Conservation (phyloP, 192 early-diverging fungal genomes). For the Podila minutissima region DNA sequence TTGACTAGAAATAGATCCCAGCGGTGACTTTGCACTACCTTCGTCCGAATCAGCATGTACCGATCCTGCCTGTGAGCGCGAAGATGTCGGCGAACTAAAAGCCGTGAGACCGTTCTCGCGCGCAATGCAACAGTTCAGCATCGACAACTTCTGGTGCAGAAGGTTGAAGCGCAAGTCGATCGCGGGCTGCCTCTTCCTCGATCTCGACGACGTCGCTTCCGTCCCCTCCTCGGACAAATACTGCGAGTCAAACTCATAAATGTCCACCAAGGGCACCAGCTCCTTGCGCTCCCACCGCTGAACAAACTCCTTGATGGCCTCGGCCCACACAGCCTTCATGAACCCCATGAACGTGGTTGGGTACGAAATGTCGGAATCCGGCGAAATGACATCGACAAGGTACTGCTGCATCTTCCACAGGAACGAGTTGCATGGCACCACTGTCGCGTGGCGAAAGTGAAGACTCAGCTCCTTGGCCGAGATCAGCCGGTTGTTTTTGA, state of each 20-base stretch:
- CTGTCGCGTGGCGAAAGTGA: constrained; percentile 51
- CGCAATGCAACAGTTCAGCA: constrained; percentile 84
- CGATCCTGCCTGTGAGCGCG: too few species aligned
- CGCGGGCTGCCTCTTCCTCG: neutral
- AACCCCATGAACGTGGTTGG: constrained; percentile 72
- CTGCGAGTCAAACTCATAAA: constrained; percentile 5
- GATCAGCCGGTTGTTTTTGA: constrained; percentile 5
- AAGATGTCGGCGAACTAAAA: neutral
- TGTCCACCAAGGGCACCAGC: constrained; percentile 61
- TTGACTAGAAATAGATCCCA: neutral
- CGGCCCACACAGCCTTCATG: constrained; percentile 71
- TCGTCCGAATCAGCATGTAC: too few species aligned
- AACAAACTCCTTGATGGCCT: constrained; percentile 61
- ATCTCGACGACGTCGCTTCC: neutral
- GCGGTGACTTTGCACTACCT: neutral
- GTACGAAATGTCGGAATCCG: constrained; percentile 37
- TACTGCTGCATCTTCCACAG: constrained; percentile 61
- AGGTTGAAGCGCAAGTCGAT: constrained; percentile 74
- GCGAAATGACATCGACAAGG: constrained; percentile 52
- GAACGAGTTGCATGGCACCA: constrained; percentile 59
- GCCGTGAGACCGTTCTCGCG: constrained; percentile 17
- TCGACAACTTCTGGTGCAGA: constrained; percentile 77
- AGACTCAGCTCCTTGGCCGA: constrained; percentile 50
- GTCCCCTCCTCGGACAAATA: constrained; percentile 15
- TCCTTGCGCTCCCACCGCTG: constrained; percentile 65